These are phyloP conservation scores for Dalbergia cochinchinensis DNA, from an alignment of 306 rosid genomes.

Conservation along the genomic window DNA sequence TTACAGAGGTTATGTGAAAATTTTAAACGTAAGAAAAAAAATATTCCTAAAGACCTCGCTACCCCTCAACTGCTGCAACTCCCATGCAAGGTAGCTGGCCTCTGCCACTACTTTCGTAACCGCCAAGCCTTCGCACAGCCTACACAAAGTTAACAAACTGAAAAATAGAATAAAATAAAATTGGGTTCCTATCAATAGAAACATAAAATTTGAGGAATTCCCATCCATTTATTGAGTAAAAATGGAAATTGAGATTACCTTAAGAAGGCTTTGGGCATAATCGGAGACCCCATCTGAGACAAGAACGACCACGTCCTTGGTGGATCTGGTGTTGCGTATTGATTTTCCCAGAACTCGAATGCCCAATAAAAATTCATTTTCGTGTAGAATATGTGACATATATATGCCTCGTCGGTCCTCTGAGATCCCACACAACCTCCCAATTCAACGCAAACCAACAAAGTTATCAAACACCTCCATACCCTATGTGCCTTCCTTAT, in stretches of 20 bases:
- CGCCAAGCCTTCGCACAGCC: slow-evolving; percentile 71
- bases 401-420: slow-evolving; percentile 76
- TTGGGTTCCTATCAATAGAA: not conserved
- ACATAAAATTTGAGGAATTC: not conserved
- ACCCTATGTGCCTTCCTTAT: slow-evolving; percentile 48
- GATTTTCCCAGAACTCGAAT: slow-evolving; percentile 96
- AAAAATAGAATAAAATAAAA: not conserved
- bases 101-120: slow-evolving; percentile 69
- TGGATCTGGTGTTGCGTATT: slow-evolving; percentile 80
- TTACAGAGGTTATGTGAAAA: too few species aligned
- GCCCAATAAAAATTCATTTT: slow-evolving; percentile 93
- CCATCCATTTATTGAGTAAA: not conserved
- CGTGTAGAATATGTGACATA: too few species aligned
- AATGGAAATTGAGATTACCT: slow-evolving; percentile 51
- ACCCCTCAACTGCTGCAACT: too few species aligned
- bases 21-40: too few species aligned
- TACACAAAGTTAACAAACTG: slow-evolving; percentile 8
- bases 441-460: slow-evolving; percentile 47
- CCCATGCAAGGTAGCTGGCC: too few species aligned
- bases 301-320: slow-evolving; percentile 88
- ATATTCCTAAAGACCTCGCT: too few species aligned
- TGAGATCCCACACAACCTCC: slow-evolving; percentile 50
- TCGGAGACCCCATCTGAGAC: slow-evolving; percentile 95
- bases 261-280: slow-evolving; percentile 78
- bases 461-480: slow-evolving; percentile 33